Evolutionary conservation across 495 filamentous ascomycete genomes (phyloP), one percentile per base, ranked within the genome.

Genomic region (Podospora pseudoanserina): DNA sequence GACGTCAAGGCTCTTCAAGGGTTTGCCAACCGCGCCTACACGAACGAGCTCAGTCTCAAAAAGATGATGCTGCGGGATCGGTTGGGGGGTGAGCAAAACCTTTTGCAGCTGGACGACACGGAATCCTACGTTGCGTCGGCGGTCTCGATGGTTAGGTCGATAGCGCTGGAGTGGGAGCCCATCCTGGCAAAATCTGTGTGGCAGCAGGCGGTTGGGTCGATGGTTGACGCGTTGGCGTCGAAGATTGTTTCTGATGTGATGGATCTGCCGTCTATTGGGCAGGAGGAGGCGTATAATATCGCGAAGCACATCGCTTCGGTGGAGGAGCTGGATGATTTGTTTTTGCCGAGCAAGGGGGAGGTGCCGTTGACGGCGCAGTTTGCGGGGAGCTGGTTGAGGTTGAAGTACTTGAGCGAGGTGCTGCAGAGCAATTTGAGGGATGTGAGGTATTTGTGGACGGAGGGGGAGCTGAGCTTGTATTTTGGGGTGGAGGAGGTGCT

Each of bases 361-460:
- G 69, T 91, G 3, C 89, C 89, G 11, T 81, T 91, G 53, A 93
- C 92, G 26, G 86, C 88, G 13, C 83, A 96, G 34, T 97, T 97
- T 73, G 90, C 91, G 32, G 80, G 85, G 0, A 88, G 85, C 69
- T 99, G 95, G 96, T 82, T 97, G 65, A 90, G 92, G 65, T 92
- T 99, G 73, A 90, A 95, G 73, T 97, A 92, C 73, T 79, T 99
- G 20, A 83, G 88, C 63, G 92, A 96, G 75, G 92, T 99, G 63
- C 79, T 99, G 63, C 93, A 98, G 77, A 93, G 91, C 72, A 92
- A 91, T 64, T 81, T 98, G 57, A 90, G 87, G 64, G 94, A 99
- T 70, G 94, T 99, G 70, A 88, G 88, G 74, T 97, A 86, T 73
- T 77, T 97, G 62, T 98, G 93, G 92, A 81, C 87, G 59, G 93